Base-by-base conservation (phyloP, 495 filamentous ascomycete genomes). In the Penicillium bovifimosum region DNA sequence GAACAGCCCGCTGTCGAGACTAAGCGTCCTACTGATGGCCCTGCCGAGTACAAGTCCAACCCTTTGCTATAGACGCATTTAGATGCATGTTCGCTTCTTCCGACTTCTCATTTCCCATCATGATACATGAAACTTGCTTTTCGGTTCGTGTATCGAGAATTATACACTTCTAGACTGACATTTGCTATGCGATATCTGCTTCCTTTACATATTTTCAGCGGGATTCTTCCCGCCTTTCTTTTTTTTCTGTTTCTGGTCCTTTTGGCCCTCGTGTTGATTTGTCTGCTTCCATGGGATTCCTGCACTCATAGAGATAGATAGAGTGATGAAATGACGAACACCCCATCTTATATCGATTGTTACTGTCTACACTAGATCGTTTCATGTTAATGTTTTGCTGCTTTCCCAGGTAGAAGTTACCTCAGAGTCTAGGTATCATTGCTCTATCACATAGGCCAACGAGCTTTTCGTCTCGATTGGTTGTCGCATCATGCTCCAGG, bases 41-140 rank as follows among this genome's bases (percentile, higher is more conserved):
- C 68, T 10, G 80, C 83, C 1, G 83, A 86, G 64, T 86, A 86
- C 65, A 73, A 80, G 58, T 64, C 71, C 32, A 86, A 85, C 69
- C 83, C 85, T 33, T 64, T 84, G 33, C 71, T 88, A 32, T 87
- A 76, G 73, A 63, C 34, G 16, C 24, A 48, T 88, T 34, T 87
- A 76, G 73, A 63, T 41, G 16, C 24, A 48, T n/a, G 9, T 17
- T 32, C 17, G 8, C 41, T 45, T 28, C 20, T 24, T 54, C 14
- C 14, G 24, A 50, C 9, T 35, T 35, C 13, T 41, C 34, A 14
- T 36, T 41, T 36, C 42, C 40, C 33, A 52, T 54, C 47, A 49
- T 60, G 47, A 64, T 52, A 18, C 18, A 47, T 47, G 51, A 47
- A 33, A 36, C 35, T 33, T 47, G 43, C 41, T 41, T 24, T 31